phyloP scores from a whole-genome alignment of 306 rosid genomes.

The Glycyrrhiza uralensis region DNA sequence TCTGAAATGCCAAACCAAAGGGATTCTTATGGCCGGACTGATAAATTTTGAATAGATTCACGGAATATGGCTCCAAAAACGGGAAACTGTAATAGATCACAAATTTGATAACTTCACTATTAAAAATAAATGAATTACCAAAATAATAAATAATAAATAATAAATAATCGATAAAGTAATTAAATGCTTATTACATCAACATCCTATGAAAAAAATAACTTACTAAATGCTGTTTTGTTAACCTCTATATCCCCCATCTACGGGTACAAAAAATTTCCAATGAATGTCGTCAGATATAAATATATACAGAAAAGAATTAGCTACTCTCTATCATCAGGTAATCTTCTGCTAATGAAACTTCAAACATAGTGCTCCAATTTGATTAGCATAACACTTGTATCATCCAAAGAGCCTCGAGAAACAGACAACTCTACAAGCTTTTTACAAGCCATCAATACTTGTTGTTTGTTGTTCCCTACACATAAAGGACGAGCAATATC shows the following conservation, averaged over 20 bases:
- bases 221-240: conserved; percentile 16
- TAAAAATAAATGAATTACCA: conserved; percentile 8
- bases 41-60: too few relatives aligned
- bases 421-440: conserved; percentile 71
- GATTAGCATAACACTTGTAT: conserved; percentile 78
- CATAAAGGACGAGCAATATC: conserved; percentile 63
- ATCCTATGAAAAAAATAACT: background rate
- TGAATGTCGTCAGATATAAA: conserved; percentile 9
- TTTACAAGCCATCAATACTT: conserved; percentile 70
- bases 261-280: conserved; percentile 22
- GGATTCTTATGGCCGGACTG: too few relatives aligned
- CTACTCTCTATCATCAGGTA: conserved; percentile 28
- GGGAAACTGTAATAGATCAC: background rate
- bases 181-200: conserved; percentile 24
- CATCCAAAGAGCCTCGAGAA: conserved; percentile 81
- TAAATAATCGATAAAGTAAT: conserved; percentile 17
- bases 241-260: background rate
- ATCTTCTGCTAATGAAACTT: conserved; percentile 12
- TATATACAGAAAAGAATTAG: conserved; percentile 45
- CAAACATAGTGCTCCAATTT: conserved; percentile 50
- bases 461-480: conserved; percentile 39
- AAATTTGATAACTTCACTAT: background rate
- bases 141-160: too few relatives aligned
- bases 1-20: too few relatives aligned
- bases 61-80: too few relatives aligned